phyloP scores from a whole-genome alignment of 2,329 filamentous ascomycete species.

The Conoideocrella luteorostrata region DNA sequence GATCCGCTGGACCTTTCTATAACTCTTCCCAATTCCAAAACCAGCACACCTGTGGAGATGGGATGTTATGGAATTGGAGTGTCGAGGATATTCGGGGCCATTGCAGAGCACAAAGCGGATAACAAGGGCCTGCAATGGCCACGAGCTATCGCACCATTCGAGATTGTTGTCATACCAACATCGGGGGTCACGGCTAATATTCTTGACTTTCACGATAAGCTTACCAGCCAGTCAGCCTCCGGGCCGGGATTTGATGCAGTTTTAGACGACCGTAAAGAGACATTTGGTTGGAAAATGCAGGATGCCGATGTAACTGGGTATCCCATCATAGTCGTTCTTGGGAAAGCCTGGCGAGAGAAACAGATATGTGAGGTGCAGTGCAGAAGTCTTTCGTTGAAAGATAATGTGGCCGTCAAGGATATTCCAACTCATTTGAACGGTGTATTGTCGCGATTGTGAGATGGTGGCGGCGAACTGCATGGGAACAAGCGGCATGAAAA shows the following conservation, averaged over 20 bases:
- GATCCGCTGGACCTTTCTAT: conserved; percentile 63
- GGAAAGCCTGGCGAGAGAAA: conserved; percentile 57
- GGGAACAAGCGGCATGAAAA: background rate
- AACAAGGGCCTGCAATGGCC: conserved; percentile 81
- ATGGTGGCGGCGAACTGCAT: no score
- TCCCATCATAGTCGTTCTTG: conserved; percentile 74
- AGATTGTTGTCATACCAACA: conserved; percentile 59
- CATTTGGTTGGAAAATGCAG: conserved; percentile 76
- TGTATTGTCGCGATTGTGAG: conserved; percentile 43
- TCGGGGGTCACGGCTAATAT: conserved; percentile 41
- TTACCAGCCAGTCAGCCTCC: conserved; percentile 28
- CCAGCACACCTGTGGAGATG: conserved; percentile 67
- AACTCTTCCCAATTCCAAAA: conserved; percentile 25
- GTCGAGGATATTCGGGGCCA: conserved; percentile 80
- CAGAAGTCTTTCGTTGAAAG: conserved; percentile 56
- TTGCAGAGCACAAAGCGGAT: conserved; percentile 71
- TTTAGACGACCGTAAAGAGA: conserved; percentile 65
- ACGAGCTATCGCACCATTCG: conserved; percentile 75
- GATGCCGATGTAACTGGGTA: conserved; percentile 90
- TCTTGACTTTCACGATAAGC: conserved; percentile 55
- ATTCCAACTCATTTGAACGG: conserved; percentile 38
- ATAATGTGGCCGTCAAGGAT: conserved; percentile 45
- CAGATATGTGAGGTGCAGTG: conserved; percentile 72
- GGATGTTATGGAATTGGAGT: conserved; percentile 95
- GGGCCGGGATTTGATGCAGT: conserved; percentile 50